These are phyloP conservation scores for Vigna mungo DNA, from an alignment of 306 rosid genomes.

Conservation along the genomic window DNA sequence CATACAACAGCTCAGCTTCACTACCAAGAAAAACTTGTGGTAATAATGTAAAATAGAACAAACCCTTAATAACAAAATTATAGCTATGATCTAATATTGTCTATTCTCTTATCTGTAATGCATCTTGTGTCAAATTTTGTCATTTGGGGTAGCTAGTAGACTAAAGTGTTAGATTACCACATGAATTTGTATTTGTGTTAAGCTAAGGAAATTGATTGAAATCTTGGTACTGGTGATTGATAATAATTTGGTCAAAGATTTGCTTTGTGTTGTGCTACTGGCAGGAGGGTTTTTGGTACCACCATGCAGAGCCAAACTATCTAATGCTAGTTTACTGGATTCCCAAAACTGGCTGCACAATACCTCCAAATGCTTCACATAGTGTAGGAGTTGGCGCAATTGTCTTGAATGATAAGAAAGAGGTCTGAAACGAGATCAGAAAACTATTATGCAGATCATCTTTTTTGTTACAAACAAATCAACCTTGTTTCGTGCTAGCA, in stretches of 20 bases:
- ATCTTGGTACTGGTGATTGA: constrained; percentile 5
- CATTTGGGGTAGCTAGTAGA: not conserved
- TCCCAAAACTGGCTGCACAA: constrained; percentile 54
- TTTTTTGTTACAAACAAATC: constrained; percentile 19
- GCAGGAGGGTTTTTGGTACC: constrained; percentile 67
- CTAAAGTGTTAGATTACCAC: not conserved
- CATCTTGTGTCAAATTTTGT: not conserved
- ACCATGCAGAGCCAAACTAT: constrained; percentile 67
- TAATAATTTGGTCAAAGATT: constrained; percentile 15
- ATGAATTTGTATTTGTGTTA: not conserved
- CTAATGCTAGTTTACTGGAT: constrained; percentile 67
- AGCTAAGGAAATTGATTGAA: not conserved
- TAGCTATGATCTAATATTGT: not conserved
- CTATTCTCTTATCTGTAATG: not conserved
- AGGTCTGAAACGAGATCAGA: constrained; percentile 44
- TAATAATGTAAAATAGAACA: not conserved
- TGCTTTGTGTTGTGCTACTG: constrained; percentile 9
- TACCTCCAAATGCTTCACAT: constrained; percentile 67
- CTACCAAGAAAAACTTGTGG: not conserved
- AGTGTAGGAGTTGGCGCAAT: constrained; percentile 54
- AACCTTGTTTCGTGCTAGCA: constrained; percentile 21
- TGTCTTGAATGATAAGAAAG: constrained; percentile 59
- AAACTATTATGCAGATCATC: not conserved
- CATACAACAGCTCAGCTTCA: not conserved
- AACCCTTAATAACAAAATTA: not conserved